These are phyloP conservation scores for Hypoxylon fragiforme DNA, from an alignment of 495 filamentous ascomycete genomes.

Conservation along the genomic window DNA sequence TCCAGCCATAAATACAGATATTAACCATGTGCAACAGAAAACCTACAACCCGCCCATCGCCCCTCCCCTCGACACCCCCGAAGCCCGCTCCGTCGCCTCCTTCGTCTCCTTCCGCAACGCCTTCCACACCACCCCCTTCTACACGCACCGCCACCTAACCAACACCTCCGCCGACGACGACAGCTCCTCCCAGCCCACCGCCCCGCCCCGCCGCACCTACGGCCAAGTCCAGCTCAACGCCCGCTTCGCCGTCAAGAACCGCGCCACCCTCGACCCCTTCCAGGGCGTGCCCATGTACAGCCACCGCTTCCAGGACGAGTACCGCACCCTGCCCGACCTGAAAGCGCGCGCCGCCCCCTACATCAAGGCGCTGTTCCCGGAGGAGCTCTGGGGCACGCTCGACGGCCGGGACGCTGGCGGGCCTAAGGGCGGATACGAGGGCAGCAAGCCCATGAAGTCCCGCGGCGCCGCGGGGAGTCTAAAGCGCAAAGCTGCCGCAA, in stretches of 20 bases:
- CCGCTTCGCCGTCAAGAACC: constrained; percentile 50
- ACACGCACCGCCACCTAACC: constrained; percentile 46
- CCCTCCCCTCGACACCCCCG: constrained; percentile 41
- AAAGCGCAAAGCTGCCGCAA: constrained; percentile 19
- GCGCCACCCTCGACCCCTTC: constrained; percentile 57
- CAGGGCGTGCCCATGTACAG: constrained; percentile 54
- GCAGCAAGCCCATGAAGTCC: constrained; percentile 6
- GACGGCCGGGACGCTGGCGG: constrained; percentile 47
- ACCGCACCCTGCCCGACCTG: constrained; percentile 53
- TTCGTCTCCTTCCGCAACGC: constrained; percentile 53
- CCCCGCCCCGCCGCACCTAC: constrained; percentile 42
- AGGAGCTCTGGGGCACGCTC: constrained; percentile 55
- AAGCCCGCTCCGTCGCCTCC: constrained; percentile 47
- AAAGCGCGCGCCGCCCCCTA: constrained; percentile 40
- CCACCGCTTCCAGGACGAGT: no score
- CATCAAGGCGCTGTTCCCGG: constrained; percentile 53
- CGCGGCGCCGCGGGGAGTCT: constrained; percentile 1
- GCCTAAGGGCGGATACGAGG: constrained; percentile 22
- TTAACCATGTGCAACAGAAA: constrained; percentile 38
- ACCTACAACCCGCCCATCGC: constrained; percentile 48
- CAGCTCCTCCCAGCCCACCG: constrained; percentile 19
- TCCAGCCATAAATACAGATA: constrained; percentile 3
- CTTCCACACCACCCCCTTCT: constrained; percentile 53
- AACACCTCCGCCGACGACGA: constrained; percentile 15
- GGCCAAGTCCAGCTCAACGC: constrained; percentile 55